Percentiles rank a stretch among this genome's conserved stretches.
These are phyloP conservation scores for Kickxella alabastrina DNA, from an alignment of 192 early-diverging fungal species.

Conservation along the genomic window DNA sequence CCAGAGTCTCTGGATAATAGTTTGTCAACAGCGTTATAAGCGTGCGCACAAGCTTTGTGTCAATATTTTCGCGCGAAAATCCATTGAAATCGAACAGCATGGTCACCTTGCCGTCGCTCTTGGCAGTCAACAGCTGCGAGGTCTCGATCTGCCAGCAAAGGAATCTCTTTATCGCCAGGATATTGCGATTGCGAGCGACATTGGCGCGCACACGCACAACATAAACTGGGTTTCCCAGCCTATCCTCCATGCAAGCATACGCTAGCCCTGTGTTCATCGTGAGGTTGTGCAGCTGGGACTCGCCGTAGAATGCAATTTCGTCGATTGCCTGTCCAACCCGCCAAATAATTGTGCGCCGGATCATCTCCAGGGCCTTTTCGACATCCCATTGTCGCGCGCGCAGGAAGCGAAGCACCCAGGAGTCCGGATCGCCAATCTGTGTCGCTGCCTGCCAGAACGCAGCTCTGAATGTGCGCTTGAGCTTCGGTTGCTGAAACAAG, in stretches of 20 bases:
- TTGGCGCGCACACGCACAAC: constrained; percentile 53
- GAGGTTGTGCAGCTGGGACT: constrained; percentile 50
- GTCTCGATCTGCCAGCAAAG: constrained; percentile 63
- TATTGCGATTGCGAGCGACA: constrained; percentile 48
- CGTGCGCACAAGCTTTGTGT: constrained; percentile 68
- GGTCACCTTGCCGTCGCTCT: constrained; percentile 57
- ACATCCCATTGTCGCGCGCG: constrained; percentile 87
- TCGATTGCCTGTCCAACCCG: constrained; percentile 57
- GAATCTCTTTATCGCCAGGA: constrained; percentile 59
- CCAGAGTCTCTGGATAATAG: constrained; percentile 88
- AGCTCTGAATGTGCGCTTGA: constrained; percentile 37
- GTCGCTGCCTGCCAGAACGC: constrained; percentile 62
- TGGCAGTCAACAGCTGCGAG: constrained; percentile 50
- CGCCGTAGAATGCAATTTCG: constrained; percentile 54
- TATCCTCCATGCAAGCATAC: constrained; percentile 54
- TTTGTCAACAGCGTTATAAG: constrained; percentile 74
- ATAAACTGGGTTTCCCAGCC: constrained; percentile 52
- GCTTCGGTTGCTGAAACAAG: constrained; percentile 11
- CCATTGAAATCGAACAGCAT: constrained; percentile 77
- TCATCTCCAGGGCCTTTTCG: constrained; percentile 63
- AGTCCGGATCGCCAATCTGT: constrained; percentile 62
- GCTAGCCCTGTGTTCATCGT: constrained; percentile 54
- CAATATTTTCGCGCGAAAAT: constrained; percentile 71
- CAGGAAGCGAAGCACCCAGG: constrained; percentile 71
- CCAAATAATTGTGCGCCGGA: constrained; percentile 67